Evolutionary conservation across 345 rosid genomes (phyloP).

Genomic region (Pelargonium nanum): DNA sequence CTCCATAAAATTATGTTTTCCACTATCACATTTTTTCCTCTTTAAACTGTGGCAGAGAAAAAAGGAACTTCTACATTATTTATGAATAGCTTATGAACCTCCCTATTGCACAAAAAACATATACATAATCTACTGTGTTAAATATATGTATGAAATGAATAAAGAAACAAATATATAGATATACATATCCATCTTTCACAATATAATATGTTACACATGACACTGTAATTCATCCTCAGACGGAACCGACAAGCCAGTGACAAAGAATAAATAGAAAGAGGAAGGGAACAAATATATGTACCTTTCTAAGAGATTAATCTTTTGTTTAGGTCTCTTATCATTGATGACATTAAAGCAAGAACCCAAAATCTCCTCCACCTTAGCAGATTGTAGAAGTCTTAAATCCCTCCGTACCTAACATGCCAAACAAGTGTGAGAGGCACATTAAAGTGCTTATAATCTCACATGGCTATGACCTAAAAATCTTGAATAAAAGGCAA

Average conservation of each 20-base stretch:
- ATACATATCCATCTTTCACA: no score
- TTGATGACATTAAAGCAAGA: constrained; percentile 62
- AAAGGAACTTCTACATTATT: background rate
- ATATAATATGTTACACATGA: no score
- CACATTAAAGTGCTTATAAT: no score
- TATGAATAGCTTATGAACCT: no score
- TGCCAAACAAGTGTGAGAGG: background rate
- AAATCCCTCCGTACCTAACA: constrained; percentile 5
- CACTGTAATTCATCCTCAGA: no score
- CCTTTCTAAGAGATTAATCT: constrained; percentile 76
- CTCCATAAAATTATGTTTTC: constrained; percentile 64
- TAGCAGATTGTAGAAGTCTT: constrained; percentile 59
- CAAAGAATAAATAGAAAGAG: background rate
- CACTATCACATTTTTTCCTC: constrained; percentile 44
- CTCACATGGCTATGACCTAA: no score
- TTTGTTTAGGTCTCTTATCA: constrained; percentile 54
- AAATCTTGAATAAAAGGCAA: no score
- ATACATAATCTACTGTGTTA: no score
- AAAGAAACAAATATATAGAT: no score
- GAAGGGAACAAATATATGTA: constrained; percentile 4
- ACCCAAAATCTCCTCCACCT: constrained; percentile 46
- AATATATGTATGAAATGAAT: no score
- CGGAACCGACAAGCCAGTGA: no score
- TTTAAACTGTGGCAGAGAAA: constrained; percentile 42
- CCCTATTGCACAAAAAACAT: no score